These are phyloP conservation scores for Aegilops tauschii DNA, from an alignment of 176 grass and related monocot species.

Conservation along the genomic window DNA sequence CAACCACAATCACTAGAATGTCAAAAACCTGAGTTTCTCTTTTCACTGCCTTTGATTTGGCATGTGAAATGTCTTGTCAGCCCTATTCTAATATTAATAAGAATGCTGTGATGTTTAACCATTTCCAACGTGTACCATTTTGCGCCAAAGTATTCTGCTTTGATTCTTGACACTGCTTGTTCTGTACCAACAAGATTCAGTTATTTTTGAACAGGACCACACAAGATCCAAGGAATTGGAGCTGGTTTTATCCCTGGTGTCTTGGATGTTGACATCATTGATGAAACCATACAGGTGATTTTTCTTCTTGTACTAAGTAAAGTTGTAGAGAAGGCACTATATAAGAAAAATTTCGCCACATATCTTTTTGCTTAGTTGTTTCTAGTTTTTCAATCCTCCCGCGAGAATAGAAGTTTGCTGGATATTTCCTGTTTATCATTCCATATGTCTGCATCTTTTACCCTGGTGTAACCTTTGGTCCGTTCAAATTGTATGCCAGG, in stretches of 20 bases:
- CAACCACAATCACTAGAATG: not conserved
- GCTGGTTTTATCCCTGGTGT: constrained; percentile 88
- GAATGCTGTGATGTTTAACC: not conserved
- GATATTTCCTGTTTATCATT: not conserved
- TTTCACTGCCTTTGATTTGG: not conserved
- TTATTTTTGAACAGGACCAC: constrained; percentile 54
- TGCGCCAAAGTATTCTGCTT: not conserved
- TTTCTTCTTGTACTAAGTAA: not conserved
- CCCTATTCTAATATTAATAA: not conserved
- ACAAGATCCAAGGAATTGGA: constrained; percentile 96
- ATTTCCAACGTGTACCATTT: constrained; percentile 7
- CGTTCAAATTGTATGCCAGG: constrained; percentile 37
- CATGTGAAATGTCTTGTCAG: not conserved
- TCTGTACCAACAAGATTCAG: constrained; percentile 7
- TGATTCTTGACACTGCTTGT: not conserved
- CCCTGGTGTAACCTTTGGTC: constrained; percentile 1
- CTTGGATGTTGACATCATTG: constrained; percentile 61
- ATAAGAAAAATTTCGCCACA: not conserved
- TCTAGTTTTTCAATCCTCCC: not conserved
- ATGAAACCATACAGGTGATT: constrained; percentile 70
- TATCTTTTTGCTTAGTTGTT: not conserved
- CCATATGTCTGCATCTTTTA: not conserved
- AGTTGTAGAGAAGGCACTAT: not conserved
- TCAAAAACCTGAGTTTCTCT: not conserved
- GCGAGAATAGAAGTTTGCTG: not conserved